Evolutionary conservation across 2,329 filamentous ascomycete species (phyloP), one percentile per base, ranked within the genome.

Genomic region (Fusarium austroafricanum): DNA sequence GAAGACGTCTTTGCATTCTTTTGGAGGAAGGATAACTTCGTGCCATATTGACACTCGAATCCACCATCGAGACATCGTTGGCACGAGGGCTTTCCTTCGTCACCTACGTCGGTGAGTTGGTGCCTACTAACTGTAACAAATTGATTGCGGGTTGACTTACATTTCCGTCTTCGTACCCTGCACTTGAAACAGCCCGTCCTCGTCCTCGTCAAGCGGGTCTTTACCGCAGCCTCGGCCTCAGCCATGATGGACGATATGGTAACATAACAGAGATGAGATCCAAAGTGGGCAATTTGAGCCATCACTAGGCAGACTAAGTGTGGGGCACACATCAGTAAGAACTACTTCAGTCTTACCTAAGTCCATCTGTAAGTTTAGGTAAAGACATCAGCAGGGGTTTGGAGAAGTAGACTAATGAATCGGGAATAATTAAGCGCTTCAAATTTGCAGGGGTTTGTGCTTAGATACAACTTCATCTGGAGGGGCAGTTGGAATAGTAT

Each of bases 81-180:
- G 42, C 84, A 87, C 4, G 73, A 73, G 6, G 84, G 84, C 65
- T 83, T 86, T 15, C 75, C 75, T 73, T 86, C 84, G 59, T 86
- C 84, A 61, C 84, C 83, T 86, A 3, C 3, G 28, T 11, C 28
- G 28, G 28, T 29, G 10, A 29, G 56, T 20, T 23, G 43, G 21
- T 57, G 58, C 21, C 63, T 57, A 40, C 21, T 17, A 17, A 40
- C 21, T 17, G 18, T 49, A 29, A 4, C 6, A 6, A 23, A 23
- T 23, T 23, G 21, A 29, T 31, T 31, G 15, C 23, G 15, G 28
- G 3, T 33, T 29, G 31, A 37, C 45, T 61, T 38, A 83, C 83
- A 85, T 75, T 85, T 85, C 31, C 83, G 78, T 45, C 83, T 75
- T 46, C 83, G 80, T 31, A 80, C 75, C 31, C 83, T 80, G 75